Evolutionary conservation across 768 basidiomycete species (phyloP).

Genomic region (Stropharia rugosoannulata): DNA sequence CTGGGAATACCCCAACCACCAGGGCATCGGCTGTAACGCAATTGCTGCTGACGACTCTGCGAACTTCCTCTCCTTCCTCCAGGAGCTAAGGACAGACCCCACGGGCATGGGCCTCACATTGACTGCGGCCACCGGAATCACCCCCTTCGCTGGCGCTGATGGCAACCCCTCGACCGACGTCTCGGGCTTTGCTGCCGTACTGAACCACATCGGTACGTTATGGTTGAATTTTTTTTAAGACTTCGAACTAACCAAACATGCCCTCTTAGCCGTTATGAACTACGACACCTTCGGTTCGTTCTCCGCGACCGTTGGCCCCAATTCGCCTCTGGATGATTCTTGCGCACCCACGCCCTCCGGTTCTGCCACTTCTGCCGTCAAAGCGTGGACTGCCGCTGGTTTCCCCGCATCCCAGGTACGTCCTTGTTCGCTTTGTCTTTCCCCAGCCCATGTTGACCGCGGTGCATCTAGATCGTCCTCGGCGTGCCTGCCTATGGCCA

Average conservation of each 20-base stretch:
- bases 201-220: slow-evolving; percentile 45
- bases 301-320: slow-evolving; percentile 68
- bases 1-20: slow-evolving; percentile 82
- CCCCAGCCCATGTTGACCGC: background rate
- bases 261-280: slow-evolving; percentile 52
- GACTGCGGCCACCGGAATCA: slow-evolving; percentile 41
- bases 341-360: slow-evolving; percentile 69
- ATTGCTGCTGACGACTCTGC: slow-evolving; percentile 59
- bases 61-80: slow-evolving; percentile 81
- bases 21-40: slow-evolving; percentile 72
- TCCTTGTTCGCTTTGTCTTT: background rate
- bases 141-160: slow-evolving; percentile 44
- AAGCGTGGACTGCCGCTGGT: slow-evolving; percentile 71
- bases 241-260: background rate
- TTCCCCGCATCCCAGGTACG: slow-evolving; percentile 58
- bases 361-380: slow-evolving; percentile 70
- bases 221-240: background rate
- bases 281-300: slow-evolving; percentile 58
- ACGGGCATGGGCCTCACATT: slow-evolving; percentile 56
- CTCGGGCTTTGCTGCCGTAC: slow-evolving; percentile 64
- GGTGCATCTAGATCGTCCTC: slow-evolving; percentile 55
- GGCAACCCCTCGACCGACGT: slow-evolving; percentile 69
- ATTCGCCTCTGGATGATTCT: slow-evolving; percentile 78
- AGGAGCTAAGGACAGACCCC: slow-evolving; percentile 60
- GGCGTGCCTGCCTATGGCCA: slow-evolving; percentile 85